Evolutionary conservation across 1,139 yeast genomes (phyloP).

Genomic region (Chernovozyma sophiae-reginae): DNA sequence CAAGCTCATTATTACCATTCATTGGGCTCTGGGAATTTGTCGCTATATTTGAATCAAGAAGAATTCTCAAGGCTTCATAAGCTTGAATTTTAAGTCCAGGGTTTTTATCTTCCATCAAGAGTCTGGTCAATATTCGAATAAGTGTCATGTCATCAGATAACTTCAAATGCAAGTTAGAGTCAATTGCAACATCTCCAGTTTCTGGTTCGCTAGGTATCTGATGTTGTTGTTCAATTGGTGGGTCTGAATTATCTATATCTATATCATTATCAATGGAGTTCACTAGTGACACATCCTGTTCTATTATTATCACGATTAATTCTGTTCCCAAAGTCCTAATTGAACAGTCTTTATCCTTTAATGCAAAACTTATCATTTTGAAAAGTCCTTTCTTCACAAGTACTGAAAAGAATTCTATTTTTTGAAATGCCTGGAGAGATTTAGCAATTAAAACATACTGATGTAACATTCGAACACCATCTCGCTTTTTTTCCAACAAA

Average conservation of each 20-base stretch:
- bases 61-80: conserved; percentile 71
- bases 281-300: conserved; percentile 73
- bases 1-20: conserved; percentile 10
- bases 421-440: conserved; percentile 58
- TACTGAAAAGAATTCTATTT: conserved; percentile 60
- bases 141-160: conserved; percentile 60
- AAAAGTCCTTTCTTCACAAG: conserved; percentile 69
- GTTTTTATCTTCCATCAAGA: conserved; percentile 60
- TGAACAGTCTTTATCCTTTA: conserved; percentile 46
- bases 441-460: conserved; percentile 79
- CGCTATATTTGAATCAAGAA: conserved; percentile 58
- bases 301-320: conserved; percentile 73
- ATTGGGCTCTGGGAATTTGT: conserved; percentile 7
- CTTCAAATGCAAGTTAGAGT: conserved; percentile 23
- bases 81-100: conserved; percentile 80
- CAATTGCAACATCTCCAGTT: conserved; percentile 17
- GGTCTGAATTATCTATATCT: conserved; percentile 33
- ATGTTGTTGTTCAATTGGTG: conserved; percentile 15
- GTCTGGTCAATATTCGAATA: conserved; percentile 54
- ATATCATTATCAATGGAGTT: conserved; percentile 38
- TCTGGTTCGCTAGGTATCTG: conserved; percentile 7
- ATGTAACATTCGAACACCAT: conserved; percentile 76
- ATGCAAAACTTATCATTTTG: conserved; percentile 67
- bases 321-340: conserved; percentile 78
- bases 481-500: conserved; percentile 34